Evolutionary conservation across 2,329 filamentous ascomycete species (phyloP), one percentile per base, ranked within the genome.

Genomic region (Aspergillus texensis): DNA sequence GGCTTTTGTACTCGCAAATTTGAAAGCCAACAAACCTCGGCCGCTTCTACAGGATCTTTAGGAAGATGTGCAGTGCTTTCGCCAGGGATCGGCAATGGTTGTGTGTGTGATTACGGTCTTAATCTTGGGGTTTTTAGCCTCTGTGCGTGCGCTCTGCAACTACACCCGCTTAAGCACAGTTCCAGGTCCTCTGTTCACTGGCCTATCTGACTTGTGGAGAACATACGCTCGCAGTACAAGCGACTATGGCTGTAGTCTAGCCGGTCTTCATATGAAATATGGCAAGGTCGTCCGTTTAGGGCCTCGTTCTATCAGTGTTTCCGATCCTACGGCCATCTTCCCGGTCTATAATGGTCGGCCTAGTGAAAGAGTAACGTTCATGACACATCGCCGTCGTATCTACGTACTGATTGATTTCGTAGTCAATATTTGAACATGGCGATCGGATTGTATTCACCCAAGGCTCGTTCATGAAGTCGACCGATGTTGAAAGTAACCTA

Each of bases 231-330:
- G 52, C 32, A 52, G 30, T 6, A 57, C 60, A 1, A 19, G 65
- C 16, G 28, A 53, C 5, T 65, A 66, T 30, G 58, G 53, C 32
- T 57, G 46, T 36, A 45, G n/a, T 10, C 28, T 71, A 36, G 46
- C 32, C 9, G 24, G 55, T 5, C 58, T 68, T 30, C 69, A 71
- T 50, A 45, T 36, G 43, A 48, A 52, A 39, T 67, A 71, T 60
- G 69, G 68, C 5, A 53, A 45, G 30, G 57, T 65, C 19, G 66
- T 71, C 34, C 68, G 66, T 3, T 26, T 70, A 26, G 68, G 68
- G 1, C 64, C 68, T 4, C 55, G 39, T n/a, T 41, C 50, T 16
- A 52, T 70, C 41, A 70, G 68, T 41, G 32, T 71, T 12, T 64
- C 66, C n/a, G 61, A 70, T 52, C 58, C 48, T 1, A 57, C 39